These are phyloP conservation scores for Fusarium nematophilum DNA, from an alignment of 2,329 filamentous ascomycete species.

Conservation along the genomic window DNA sequence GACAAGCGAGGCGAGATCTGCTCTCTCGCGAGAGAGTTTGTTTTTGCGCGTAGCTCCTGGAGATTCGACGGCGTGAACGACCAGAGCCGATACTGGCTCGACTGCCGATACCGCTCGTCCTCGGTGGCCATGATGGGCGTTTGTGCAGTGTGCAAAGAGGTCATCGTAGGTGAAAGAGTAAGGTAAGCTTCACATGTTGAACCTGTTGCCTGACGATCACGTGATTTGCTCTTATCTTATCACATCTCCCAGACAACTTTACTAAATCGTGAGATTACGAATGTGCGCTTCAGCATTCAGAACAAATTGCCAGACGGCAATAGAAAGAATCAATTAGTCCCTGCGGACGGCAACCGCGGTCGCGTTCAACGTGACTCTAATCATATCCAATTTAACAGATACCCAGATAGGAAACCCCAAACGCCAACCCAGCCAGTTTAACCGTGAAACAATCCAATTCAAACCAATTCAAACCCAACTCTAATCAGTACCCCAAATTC, in stretches of 20 bases:
- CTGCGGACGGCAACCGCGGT: conserved; percentile 21
- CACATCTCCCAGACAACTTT: background rate
- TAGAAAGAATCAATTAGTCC: conserved; percentile 31
- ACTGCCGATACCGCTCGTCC: conserved; percentile 90
- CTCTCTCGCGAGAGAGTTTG: conserved; percentile 77
- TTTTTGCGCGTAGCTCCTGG: conserved; percentile 76
- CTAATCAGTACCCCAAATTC: conserved; percentile 42
- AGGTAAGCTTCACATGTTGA: conserved; percentile 1
- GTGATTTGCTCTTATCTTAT: conserved; percentile 28
- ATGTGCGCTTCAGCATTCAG: no score
- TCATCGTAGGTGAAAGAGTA: background rate
- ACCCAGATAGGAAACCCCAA: conserved; percentile 10
- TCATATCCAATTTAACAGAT: conserved; percentile 22
- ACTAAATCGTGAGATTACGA: no score
- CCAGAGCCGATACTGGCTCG: conserved; percentile 92
- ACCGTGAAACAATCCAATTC: no score
- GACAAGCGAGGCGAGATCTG: conserved; percentile 70
- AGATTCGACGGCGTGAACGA: conserved; percentile 85
- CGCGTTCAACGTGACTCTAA: conserved; percentile 36
- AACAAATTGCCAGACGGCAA: background rate
- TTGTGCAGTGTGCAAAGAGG: background rate
- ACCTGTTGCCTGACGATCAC: conserved; percentile 13
- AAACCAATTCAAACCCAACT: conserved; percentile 7
- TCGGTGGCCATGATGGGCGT: conserved; percentile 74
- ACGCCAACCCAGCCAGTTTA: conserved; percentile 29